Conservation (phyloP, 73 alveolate species). For the Paramecium tetraurelia region DNA sequence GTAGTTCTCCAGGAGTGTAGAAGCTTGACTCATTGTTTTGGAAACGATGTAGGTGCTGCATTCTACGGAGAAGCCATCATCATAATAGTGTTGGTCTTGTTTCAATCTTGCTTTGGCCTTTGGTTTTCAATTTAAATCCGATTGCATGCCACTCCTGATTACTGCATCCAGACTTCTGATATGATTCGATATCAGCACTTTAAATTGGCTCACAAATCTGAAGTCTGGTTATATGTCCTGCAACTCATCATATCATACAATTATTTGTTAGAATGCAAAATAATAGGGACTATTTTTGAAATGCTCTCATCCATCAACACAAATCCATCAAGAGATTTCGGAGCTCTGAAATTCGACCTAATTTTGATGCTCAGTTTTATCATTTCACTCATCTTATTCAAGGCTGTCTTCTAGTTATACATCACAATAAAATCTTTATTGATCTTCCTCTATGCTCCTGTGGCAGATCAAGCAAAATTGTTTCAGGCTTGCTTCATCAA, state of each 20-base stretch:
- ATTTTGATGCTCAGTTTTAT: neutral
- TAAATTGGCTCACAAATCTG: neutral
- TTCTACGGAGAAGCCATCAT: neutral
- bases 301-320: neutral
- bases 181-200: neutral
- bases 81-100: neutral
- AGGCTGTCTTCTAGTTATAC: neutral
- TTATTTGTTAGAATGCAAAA: neutral
- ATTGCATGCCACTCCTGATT: neutral
- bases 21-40: neutral
- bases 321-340: neutral
- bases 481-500: neutral
- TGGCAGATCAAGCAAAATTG: neutral
- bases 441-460: neutral
- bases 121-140: neutral
- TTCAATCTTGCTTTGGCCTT: neutral
- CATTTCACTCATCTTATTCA: neutral
- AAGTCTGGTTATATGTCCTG: neutral
- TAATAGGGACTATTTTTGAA: neutral
- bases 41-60: neutral
- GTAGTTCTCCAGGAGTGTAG: neutral
- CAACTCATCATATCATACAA: neutral
- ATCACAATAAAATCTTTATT: neutral
- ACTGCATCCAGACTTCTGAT: neutral
- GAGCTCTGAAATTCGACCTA: neutral